Evolutionary conservation across 2,329 filamentous ascomycete species (phyloP), one percentile per base, ranked within the genome.

Genomic region (Lecanoromycetidae sp.): DNA sequence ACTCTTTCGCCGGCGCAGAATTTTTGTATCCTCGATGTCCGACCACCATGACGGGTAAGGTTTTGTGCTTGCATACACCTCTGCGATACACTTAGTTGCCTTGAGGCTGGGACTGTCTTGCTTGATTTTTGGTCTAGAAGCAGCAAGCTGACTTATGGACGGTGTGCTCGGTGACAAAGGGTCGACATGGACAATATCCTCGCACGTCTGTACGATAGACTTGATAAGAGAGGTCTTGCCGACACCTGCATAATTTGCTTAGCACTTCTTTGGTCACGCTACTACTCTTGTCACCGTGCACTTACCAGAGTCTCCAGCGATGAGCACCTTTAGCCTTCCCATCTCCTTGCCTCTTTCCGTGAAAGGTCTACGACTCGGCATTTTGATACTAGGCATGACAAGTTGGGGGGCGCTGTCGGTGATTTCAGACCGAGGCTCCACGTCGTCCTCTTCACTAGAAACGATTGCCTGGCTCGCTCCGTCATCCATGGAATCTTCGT

Each of bases 331-430:
- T 46, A 96, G 71, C 57, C 86, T 81, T 1, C 90, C 90, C 61
- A 96, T 76, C 27, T 74, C 75, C 66, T 83, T 90, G 13, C 91
- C 91, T 38, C 76, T 76, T n/a, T 84, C 79, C 0, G 91, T 95
- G 62, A 96, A 96, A 0, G 88, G 88, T 43, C 87, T 76, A 41
- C 91, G 79, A 51, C 79, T 84, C 3, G 91, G 90, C 77, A 98
- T 91, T 52, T 78, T 80, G 57, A 98, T 82, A 59, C 87, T 94
- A 4, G 91, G 91, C 91, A 98, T 98, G 51, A 98, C 85, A n/a
- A 98, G 74, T 63, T 96, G 88, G n/a, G 69, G 67, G 10, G 66
- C 57, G 58, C 67, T 63, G 50, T 66, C 63, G 23, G 60, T 57
- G 3, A 62, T 45, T 8, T 57, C 57, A 7, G 61, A 60, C 6